Base-by-base conservation (phyloP, 352 stramenopile genomes). In the Pythium folliculosum region DNA sequence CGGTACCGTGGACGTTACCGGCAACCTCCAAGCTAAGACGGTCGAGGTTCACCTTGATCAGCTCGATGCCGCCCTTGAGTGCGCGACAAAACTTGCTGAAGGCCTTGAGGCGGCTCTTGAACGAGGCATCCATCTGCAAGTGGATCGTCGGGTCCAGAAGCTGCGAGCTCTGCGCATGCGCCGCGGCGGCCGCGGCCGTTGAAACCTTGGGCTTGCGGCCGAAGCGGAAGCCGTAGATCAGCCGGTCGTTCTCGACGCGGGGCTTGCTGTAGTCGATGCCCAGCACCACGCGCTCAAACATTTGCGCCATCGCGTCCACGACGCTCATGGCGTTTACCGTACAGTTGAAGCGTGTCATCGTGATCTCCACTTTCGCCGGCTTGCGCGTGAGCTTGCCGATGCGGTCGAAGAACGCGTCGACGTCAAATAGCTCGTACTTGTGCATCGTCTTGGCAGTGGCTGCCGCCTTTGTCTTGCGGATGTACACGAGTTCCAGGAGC, bases 191-290 rank as follows among this genome's bases (percentile, higher is more conserved):
- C 21, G 81, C 78, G 5, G 77, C 72, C 16, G 69, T 71, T 0
- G 81, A 69, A 6, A 85, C 60, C 0, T 62, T 71, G 13, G 70
- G 53, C 44, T 91, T 94, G 37, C 86, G 78, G 12, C 86, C 86
- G 40, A 94, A 82, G 17, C 84, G 83, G 62, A 94, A 87, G 7
- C 84, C 84, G 45, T 91, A 92, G 23, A 91, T 71, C 55, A 89
- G 83, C 10, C 61, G 65, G 6, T 90, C 77, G 6, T 75, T 68
- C 21, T 76, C 75, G 16, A 72, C 70, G 6, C 77, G 78, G 21
- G 82, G 82, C 50, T 87, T 88, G 38, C 69, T 77, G 43, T 84
- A 88, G 65, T 90, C 81, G 1, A 90, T 81, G 5, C 82, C 84
- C 0, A 90, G 63, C 7, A 90, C 67, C 0, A 90, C 47, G 5